Evolutionary conservation across 2,329 filamentous ascomycete genomes (phyloP).

Genomic region (Aureobasidium mangrovei): DNA sequence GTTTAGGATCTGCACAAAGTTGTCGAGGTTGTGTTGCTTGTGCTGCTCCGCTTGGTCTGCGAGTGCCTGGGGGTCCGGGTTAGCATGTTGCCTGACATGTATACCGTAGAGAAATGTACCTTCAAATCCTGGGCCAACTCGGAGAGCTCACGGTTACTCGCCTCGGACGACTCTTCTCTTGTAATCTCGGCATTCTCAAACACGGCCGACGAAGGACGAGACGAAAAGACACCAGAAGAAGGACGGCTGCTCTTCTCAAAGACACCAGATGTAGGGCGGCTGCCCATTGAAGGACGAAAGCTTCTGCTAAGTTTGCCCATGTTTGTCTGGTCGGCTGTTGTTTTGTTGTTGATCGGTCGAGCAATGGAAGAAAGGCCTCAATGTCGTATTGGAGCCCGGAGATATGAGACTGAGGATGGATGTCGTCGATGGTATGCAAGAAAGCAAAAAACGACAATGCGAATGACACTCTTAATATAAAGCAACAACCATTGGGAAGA

Average conservation of each 20-base stretch:
- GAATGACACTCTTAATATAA: background rate
- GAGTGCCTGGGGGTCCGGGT: background rate
- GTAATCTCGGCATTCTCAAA: background rate
- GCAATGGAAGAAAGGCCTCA: background rate
- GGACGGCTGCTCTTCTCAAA: conserved; percentile 4
- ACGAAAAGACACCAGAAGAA: conserved; percentile 5
- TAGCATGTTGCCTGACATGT: background rate
- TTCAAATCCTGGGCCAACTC: conserved; percentile 11
- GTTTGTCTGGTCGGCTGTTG: background rate
- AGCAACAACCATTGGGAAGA: background rate
- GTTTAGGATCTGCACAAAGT: conserved; percentile 8
- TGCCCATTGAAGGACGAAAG: conserved; percentile 7
- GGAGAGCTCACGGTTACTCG: background rate
- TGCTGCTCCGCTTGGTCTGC: conserved; percentile 8
- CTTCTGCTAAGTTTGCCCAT: conserved; percentile 3
- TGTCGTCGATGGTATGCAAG: background rate
- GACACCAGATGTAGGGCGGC: background rate
- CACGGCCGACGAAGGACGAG: background rate
- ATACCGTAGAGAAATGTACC: background rate
- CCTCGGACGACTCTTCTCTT: background rate
- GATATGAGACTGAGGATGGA: background rate
- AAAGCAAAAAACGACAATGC: background rate
- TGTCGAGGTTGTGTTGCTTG: conserved; percentile 9
- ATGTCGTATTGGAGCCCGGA: background rate
- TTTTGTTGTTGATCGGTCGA: background rate